Conservation (phyloP, 2,329 filamentous ascomycete genomes). For the Cladobotryum protrusum region DNA sequence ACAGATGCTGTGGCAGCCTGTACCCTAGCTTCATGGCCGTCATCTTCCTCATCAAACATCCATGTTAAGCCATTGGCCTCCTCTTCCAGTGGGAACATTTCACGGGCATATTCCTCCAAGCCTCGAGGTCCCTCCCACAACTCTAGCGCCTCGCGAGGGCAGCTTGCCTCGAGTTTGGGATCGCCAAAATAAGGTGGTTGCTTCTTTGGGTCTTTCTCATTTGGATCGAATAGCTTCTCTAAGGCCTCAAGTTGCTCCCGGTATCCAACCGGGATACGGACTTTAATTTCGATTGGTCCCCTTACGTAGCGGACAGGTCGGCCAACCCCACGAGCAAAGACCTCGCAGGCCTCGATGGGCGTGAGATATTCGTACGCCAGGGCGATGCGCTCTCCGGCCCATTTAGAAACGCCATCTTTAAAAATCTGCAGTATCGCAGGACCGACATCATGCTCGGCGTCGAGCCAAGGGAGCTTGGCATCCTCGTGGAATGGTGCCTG, state of each 20-base stretch:
- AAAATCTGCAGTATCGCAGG: slow-evolving; percentile 89
- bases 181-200: slow-evolving; percentile 62
- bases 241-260: slow-evolving; percentile 73
- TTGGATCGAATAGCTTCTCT: slow-evolving; percentile 51
- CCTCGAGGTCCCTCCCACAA: slow-evolving; percentile 90
- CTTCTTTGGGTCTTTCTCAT: slow-evolving; percentile 45
- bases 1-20: slow-evolving; percentile 30
- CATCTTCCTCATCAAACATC: slow-evolving; percentile 62
- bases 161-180: slow-evolving; percentile 50
- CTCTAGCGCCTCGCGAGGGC: slow-evolving; percentile 68
- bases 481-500: slow-evolving; percentile 89
- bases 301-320: slow-evolving; percentile 72
- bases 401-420: slow-evolving; percentile 83
- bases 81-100: slow-evolving; percentile 92
- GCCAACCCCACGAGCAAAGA: slow-evolving; percentile 72
- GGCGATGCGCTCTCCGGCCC: slow-evolving; percentile 73
- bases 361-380: slow-evolving; percentile 87
- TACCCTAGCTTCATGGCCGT: slow-evolving; percentile 30
- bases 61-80: slow-evolving; percentile 88
- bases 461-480: slow-evolving; percentile 85
- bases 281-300: slow-evolving; percentile 74
- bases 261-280: slow-evolving; percentile 83
- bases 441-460: slow-evolving; percentile 93
- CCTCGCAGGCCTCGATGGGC: slow-evolving; percentile 72
- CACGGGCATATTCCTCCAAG: slow-evolving; percentile 88